Base-by-base conservation (phyloP, 257 asterid species). In the Mentha longifolia region DNA sequence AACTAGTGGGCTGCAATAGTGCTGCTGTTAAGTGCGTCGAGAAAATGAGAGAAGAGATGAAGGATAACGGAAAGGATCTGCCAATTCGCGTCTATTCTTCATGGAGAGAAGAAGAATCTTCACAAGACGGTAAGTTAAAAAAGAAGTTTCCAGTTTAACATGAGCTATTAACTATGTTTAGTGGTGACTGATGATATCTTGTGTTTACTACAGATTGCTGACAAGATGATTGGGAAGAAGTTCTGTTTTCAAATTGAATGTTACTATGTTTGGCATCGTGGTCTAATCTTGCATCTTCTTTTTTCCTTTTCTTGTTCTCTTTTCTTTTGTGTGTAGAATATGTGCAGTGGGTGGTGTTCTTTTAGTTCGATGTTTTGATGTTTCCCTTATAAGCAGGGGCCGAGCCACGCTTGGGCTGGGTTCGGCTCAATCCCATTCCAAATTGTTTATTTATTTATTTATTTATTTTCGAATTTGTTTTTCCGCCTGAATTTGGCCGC, bases 1-100 rank as follows among this genome's bases (percentile, higher is more conserved):
- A 74, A 31, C 14, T 78, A 61, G 64, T 74, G 5, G 71, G 61
- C 43, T 78, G 83, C 79, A 69, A 8, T 51, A 7, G 17, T 51
- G 25, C 4, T 46, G 51, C 17, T 16, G 30, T 51, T 51, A 17
- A 51, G 3, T 22, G 37, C 9, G 17, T 13, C 1, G 16, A 55
- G 61, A 8, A 25, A 0, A 22, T 55, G 7, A 5, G 61, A 4
- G 61, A 55, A 25, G 16, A 25, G 9, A n/a, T 4, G 9, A 11
- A 4, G 39, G 61, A 55, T 10, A 1, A 2, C 22, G 61, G 61
- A 12, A 55, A 25, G 37, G 39, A 55, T 35, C 10, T 55, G 9
- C 61, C 9, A 11, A 8, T 55, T 55, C 37, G 61, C 37, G 39
- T 55, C 61, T 55, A 22, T 12, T 55, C 61, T 55, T 55, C 37